These are phyloP conservation scores for Kodamaea plutei DNA, from an alignment of 1,139 yeast species.

Conservation along the genomic window DNA sequence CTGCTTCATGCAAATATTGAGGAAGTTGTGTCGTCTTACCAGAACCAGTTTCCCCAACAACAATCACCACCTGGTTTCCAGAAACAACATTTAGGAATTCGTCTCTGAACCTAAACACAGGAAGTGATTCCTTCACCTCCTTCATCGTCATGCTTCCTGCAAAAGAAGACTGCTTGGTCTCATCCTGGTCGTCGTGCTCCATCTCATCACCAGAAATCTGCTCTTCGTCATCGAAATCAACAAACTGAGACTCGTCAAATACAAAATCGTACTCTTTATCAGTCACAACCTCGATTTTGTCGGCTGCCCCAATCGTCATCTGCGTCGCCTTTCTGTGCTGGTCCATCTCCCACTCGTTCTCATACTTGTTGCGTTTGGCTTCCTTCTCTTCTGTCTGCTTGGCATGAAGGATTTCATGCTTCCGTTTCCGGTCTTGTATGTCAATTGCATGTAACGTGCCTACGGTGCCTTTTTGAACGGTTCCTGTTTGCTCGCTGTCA, in stretches of 20 bases:
- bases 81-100: constrained; percentile 60
- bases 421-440: constrained; percentile 32
- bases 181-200: constrained; percentile 18
- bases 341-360: constrained; percentile 61
- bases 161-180: constrained; percentile 2
- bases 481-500: too few species aligned
- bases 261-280: constrained; percentile 70
- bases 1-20: constrained; percentile 80
- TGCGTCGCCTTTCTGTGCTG: constrained; percentile 50
- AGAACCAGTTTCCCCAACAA: constrained; percentile 97
- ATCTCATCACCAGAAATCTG: constrained; percentile 24
- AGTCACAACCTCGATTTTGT: constrained; percentile 44
- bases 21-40: constrained; percentile 97
- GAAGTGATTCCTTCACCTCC: constrained; percentile 59
- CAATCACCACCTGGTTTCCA: constrained; percentile 70
- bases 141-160: constrained; percentile 9
- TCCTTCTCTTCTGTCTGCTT: constrained; percentile 19
- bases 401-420: constrained; percentile 33
- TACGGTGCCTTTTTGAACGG: background rate
- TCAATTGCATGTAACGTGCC: background rate
- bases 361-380: constrained; percentile 23
- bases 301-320: constrained; percentile 27
- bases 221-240: constrained; percentile 55
- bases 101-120: constrained; percentile 66
- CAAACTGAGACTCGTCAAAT: constrained; percentile 73